phyloP scores from a whole-genome alignment of 306 rosid species.

The Potentilla sterilis region DNA sequence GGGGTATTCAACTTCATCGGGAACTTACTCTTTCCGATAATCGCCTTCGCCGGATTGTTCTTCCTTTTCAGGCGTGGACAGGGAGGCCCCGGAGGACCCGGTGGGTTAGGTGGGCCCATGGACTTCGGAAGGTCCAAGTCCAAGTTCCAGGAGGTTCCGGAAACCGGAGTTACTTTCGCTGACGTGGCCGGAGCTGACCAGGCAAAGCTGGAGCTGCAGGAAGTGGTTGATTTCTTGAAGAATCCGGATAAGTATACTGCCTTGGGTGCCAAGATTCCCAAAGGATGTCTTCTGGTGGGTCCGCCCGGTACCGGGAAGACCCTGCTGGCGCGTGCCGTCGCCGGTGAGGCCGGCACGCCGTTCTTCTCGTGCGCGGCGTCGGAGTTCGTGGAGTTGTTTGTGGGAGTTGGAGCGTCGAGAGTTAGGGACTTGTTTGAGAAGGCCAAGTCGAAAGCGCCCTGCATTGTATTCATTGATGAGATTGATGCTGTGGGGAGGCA shows the following conservation, averaged over 20 bases:
- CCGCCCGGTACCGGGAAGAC: conserved; percentile 99
- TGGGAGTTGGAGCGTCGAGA: conserved; percentile 95
- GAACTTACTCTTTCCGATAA: conserved; percentile 71
- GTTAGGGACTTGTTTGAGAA: conserved; percentile 97
- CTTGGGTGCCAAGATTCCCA: conserved; percentile 92
- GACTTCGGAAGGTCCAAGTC: conserved; percentile 88
- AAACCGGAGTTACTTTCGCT: conserved; percentile 79
- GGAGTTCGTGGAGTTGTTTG: conserved; percentile 89
- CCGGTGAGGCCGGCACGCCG: conserved; percentile 94
- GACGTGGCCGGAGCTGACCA: conserved; percentile 99
- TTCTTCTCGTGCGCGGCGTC: conserved; percentile 98
- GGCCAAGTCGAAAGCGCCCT: conserved; percentile 95
- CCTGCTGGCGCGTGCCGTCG: conserved; percentile 83
- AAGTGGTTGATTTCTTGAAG: conserved; percentile 93
- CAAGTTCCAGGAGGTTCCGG: conserved; percentile 91
- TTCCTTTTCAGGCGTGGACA: conserved; percentile 79
- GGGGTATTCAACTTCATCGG: conserved; percentile 75
- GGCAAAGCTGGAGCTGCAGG: conserved; percentile 85
- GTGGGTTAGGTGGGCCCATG: conserved; percentile 97
- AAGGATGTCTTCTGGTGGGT: conserved; percentile 94
- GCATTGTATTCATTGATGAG: conserved; percentile 98
- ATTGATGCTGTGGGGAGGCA: conserved; percentile 98
- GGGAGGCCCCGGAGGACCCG: conserved; percentile 89
- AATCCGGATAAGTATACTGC: conserved; percentile 96
- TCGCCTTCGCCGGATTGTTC: conserved; percentile 91